These are phyloP conservation scores for Microascus cirrosus DNA, from an alignment of 2,329 filamentous ascomycete species.

Conservation along the genomic window DNA sequence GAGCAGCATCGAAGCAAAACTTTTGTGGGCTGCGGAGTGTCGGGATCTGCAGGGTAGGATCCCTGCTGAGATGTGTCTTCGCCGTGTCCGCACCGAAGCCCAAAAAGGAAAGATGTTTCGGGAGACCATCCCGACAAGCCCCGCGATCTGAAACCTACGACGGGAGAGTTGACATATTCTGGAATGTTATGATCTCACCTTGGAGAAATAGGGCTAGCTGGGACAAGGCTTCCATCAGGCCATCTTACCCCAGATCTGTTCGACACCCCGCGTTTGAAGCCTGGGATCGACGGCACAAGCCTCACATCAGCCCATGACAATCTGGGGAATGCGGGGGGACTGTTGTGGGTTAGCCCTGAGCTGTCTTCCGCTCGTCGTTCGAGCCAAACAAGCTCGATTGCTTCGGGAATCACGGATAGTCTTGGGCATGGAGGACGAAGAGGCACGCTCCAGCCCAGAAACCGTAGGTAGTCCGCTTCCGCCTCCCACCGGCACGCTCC, in stretches of 20 bases:
- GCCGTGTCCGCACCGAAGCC: not conserved
- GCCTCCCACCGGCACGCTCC: too few relatives aligned
- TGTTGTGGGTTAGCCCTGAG: not conserved
- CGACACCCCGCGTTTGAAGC: not conserved
- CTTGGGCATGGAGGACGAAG: too few relatives aligned
- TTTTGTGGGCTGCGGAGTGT: not conserved
- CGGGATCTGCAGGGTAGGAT: not conserved
- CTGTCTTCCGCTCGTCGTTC: not conserved
- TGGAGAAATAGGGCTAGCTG: not conserved
- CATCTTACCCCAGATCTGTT: not conserved
- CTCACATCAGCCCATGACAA: not conserved
- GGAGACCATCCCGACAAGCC: not conserved
- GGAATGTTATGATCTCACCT: not conserved
- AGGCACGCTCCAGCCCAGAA: too few relatives aligned
- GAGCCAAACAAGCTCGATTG: not conserved
- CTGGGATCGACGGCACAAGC: not conserved
- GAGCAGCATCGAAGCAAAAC: not conserved
- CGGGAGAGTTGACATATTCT: not conserved
- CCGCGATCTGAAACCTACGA: not conserved
- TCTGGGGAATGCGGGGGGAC: not conserved
- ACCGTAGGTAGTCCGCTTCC: too few relatives aligned
- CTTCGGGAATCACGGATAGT: not conserved
- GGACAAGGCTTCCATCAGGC: not conserved
- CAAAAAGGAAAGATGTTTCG: not conserved
- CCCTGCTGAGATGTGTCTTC: not conserved